Evolutionary conservation across 192 early-diverging fungal species (phyloP).

Genomic region (Mortierella alpina): DNA sequence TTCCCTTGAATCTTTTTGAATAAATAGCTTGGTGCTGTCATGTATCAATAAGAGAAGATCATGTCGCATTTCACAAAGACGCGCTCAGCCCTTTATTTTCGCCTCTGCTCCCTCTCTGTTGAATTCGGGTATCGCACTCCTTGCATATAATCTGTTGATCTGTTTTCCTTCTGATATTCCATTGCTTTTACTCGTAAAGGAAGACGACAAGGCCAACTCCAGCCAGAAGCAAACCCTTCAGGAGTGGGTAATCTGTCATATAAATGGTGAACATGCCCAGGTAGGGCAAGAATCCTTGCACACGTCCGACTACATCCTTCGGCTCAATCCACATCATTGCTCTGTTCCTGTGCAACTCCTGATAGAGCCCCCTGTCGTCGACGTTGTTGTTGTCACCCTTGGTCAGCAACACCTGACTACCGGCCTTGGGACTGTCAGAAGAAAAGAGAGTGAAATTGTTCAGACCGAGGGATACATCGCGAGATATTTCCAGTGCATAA

Average conservation of each 20-base stretch:
- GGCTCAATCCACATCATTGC: slow-evolving; percentile 93
- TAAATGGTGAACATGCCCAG: slow-evolving; percentile 96
- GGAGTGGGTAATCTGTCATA: slow-evolving; percentile 95
- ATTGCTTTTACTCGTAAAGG: slow-evolving; percentile 37
- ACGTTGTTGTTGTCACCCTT: slow-evolving; percentile 96
- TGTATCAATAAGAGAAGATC: no score
- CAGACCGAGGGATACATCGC: not conserved
- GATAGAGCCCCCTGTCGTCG: slow-evolving; percentile 93
- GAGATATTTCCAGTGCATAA: not conserved
- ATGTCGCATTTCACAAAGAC: no score
- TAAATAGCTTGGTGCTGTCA: no score
- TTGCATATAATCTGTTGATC: not conserved
- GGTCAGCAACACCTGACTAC: slow-evolving; percentile 88
- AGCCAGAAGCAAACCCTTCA: slow-evolving; percentile 86
- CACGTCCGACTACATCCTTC: slow-evolving; percentile 91
- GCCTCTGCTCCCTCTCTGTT: not conserved
- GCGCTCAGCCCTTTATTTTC: no score
- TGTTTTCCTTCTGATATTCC: not conserved
- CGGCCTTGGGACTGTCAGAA: slow-evolving; percentile 61
- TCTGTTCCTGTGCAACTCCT: slow-evolving; percentile 54
- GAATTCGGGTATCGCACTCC: not conserved
- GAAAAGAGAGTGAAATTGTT: not conserved
- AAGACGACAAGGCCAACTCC: slow-evolving; percentile 80
- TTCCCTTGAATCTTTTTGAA: no score
- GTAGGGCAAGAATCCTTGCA: slow-evolving; percentile 86